Percentiles rank a stretch among this genome's conserved stretches.
These are phyloP conservation scores for Microdochium trichocladiopsis DNA, from an alignment of 2,329 filamentous ascomycete genomes.

Conservation along the genomic window DNA sequence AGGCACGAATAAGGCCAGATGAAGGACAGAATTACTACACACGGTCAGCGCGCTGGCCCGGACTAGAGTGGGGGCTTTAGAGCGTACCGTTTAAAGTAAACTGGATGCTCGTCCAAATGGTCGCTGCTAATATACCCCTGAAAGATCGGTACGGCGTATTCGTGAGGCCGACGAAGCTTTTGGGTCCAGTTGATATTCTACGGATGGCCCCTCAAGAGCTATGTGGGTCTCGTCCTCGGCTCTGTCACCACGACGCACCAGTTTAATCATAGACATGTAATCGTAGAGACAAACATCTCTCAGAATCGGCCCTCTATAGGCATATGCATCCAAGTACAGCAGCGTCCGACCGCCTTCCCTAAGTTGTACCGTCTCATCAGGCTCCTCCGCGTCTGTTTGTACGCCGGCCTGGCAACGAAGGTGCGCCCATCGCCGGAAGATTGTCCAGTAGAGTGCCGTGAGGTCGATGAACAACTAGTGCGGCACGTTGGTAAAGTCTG, in stretches of 20 bases:
- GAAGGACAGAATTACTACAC: too few species aligned
- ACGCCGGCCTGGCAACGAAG: not conserved
- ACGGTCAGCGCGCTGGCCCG: too few species aligned
- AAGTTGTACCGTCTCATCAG: not conserved
- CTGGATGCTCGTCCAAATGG: too few species aligned
- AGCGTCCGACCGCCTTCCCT: not conserved
- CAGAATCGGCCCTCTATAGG: not conserved
- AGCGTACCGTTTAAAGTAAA: too few species aligned
- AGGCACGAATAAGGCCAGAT: too few species aligned
- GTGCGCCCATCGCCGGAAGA: conserved; percentile 1
- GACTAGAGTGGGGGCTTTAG: too few species aligned
- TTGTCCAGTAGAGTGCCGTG: not conserved
- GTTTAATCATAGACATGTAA: conserved; percentile 1
- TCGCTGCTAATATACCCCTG: not conserved
- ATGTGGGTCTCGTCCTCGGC: too few species aligned
- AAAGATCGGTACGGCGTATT: conserved; percentile 9
- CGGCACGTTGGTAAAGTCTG: conserved; percentile 1
- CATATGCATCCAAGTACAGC: not conserved
- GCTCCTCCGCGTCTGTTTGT: not conserved
- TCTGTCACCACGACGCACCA: not conserved
- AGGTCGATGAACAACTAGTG: not conserved
- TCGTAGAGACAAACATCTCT: not conserved
- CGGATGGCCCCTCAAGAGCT: not conserved
- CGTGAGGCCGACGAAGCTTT: not conserved
- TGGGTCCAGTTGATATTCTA: not conserved